Evolutionary conservation across 768 basidiomycete genomes (phyloP).

Genomic region (Amanita muscaria): DNA sequence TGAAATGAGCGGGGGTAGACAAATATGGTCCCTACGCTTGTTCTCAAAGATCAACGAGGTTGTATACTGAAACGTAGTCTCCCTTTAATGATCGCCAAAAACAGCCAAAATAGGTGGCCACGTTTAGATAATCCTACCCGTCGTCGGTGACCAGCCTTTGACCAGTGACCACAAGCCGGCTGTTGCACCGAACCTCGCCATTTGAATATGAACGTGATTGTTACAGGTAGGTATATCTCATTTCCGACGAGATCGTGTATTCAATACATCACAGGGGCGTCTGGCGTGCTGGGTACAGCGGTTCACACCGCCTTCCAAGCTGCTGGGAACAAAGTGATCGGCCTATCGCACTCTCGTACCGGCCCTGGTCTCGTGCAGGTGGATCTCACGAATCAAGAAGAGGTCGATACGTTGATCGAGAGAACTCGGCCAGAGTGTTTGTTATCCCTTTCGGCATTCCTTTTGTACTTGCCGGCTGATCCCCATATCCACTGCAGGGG

Average conservation of each 20-base stretch:
- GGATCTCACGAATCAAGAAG: conserved; percentile 54
- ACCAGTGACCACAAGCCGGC: not conserved
- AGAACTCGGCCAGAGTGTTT: conserved; percentile 63
- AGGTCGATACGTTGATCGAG: conserved; percentile 46
- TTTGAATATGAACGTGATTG: conserved; percentile 47
- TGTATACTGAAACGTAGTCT: no score
- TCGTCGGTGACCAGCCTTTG: not conserved
- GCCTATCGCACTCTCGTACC: conserved; percentile 66
- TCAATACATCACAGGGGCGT: conserved; percentile 56
- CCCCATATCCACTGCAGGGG: conserved; percentile 33
- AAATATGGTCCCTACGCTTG: no score
- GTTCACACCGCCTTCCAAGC: conserved; percentile 59
- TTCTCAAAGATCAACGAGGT: no score
- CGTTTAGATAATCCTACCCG: not conserved
- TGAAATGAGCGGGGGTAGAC: no score
- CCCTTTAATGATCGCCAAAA: no score
- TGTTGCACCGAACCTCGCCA: not conserved
- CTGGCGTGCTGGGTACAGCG: conserved; percentile 82
- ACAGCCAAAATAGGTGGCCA: no score
- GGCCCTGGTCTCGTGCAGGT: conserved; percentile 44
- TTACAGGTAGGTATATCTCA: conserved; percentile 41
- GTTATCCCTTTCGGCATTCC: conserved; percentile 18
- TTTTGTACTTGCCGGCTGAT: not conserved
- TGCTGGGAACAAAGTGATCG: conserved; percentile 38
- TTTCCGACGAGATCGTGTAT: not conserved